Conservation (phyloP, 2,329 filamentous ascomycete genomes). For the Cytospora chrysosperma region DNA sequence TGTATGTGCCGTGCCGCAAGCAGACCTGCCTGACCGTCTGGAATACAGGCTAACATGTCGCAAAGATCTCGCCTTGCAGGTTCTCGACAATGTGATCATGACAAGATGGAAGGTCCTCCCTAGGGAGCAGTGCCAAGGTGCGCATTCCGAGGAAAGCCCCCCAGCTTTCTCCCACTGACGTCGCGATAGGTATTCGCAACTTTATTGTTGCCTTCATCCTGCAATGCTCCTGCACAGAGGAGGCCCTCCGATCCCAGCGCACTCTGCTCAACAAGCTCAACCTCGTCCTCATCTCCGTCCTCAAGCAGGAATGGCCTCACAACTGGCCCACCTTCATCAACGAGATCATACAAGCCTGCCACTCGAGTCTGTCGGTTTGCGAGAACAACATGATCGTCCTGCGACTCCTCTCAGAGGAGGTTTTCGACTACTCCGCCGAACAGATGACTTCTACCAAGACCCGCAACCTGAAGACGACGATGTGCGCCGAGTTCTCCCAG, state of each 20-base stretch:
- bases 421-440: constrained; percentile 98
- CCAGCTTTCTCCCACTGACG: constrained; percentile 26
- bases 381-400: constrained; percentile 99
- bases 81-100: constrained; percentile 97
- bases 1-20: constrained; percentile 56
- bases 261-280: constrained; percentile 98
- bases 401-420: constrained; percentile 91
- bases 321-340: constrained; percentile 99
- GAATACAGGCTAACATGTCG: constrained; percentile 14
- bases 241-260: constrained; percentile 78
- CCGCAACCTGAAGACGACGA: constrained; percentile 93
- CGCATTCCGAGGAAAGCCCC: constrained; percentile 27
- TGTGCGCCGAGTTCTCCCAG: constrained; percentile 97
- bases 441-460: constrained; percentile 99
- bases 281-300: constrained; percentile 90
- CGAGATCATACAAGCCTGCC: constrained; percentile 96
- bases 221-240: constrained; percentile 85
- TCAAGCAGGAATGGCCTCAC: constrained; percentile 98
- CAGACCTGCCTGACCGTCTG: constrained; percentile 9
- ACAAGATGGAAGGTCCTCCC: constrained; percentile 98
- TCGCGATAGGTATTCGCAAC: constrained; percentile 80
- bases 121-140: constrained; percentile 91
- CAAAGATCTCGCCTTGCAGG: constrained; percentile 86
- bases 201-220: constrained; percentile 99
- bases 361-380: constrained; percentile 93